These are phyloP conservation scores for Syncephalastrum sp. DNA, from an alignment of 371 early-diverging fungal genomes.

Conservation along the genomic window DNA sequence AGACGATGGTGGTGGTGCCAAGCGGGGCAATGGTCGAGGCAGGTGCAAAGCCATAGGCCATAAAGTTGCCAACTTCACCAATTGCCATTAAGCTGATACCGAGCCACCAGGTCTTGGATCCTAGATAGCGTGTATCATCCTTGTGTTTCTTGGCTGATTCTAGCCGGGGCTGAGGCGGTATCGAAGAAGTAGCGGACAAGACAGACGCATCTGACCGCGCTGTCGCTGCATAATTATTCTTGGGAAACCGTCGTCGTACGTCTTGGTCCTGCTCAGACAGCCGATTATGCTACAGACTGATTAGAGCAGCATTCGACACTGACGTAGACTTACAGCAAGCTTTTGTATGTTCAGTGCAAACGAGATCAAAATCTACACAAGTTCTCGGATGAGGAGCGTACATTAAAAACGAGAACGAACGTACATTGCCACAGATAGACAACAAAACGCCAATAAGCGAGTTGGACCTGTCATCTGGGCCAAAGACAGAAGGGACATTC, in stretches of 20 bases:
- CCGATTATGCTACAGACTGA: slow-evolving; percentile 13
- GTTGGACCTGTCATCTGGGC: slow-evolving; percentile 10
- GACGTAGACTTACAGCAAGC: slow-evolving; percentile 18
- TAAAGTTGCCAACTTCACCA: slow-evolving; percentile 50
- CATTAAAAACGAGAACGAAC: not conserved
- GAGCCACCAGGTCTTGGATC: slow-evolving; percentile 62
- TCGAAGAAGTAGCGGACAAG: slow-evolving; percentile 12
- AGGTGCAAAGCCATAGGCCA: slow-evolving; percentile 72
- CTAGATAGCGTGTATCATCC: slow-evolving; percentile 34
- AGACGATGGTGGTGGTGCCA: slow-evolving; percentile 65
- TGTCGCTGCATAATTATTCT: not conserved
- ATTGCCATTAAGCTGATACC: slow-evolving; percentile 61
- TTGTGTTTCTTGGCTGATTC: slow-evolving; percentile 7
- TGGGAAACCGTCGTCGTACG: slow-evolving; percentile 1
- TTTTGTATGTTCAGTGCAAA: slow-evolving; percentile 24
- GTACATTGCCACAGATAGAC: slow-evolving; percentile 26
- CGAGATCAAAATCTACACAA: slow-evolving; percentile 17
- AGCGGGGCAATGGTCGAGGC: slow-evolving; percentile 70
- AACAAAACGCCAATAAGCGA: slow-evolving; percentile 22
- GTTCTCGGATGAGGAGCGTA: not conserved
- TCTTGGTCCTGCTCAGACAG: slow-evolving; percentile 6
- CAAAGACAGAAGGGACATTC: not conserved
- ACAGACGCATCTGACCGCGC: slow-evolving; percentile 3
- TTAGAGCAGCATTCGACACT: slow-evolving; percentile 3
- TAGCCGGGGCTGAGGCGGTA: slow-evolving; percentile 5